These are phyloP conservation scores for Polysphondylium violaceum DNA, from an alignment of 78 protist genomes.

Conservation along the genomic window DNA sequence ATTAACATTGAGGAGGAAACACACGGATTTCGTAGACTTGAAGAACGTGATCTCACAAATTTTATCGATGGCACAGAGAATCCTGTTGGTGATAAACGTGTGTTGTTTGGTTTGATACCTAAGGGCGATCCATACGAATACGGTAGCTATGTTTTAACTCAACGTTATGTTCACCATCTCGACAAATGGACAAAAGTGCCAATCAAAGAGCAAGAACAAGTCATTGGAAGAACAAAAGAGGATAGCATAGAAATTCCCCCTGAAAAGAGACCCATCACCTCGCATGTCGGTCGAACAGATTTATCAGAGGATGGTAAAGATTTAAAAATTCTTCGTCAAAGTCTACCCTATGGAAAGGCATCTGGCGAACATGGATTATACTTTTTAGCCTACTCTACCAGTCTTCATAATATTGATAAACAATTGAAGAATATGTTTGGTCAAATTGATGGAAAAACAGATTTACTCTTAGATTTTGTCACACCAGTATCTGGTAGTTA, in stretches of 20 bases:
- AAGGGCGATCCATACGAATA: background rate
- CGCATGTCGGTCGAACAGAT: conserved; percentile 47
- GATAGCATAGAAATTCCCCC: conserved; percentile 11
- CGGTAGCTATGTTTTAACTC: conserved; percentile 52
- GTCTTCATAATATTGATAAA: conserved; percentile 17
- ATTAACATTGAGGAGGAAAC: conserved; percentile 14
- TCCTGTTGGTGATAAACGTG: conserved; percentile 20
- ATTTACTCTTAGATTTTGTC: background rate
- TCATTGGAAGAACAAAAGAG: conserved; percentile 44
- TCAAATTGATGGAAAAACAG: conserved; percentile 17
- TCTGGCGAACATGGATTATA: conserved; percentile 20
- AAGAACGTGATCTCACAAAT: conserved; percentile 27
- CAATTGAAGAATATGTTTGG: conserved; percentile 68
- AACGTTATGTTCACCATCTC: conserved; percentile 25
- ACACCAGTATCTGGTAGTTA: conserved; percentile 37
- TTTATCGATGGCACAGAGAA: conserved; percentile 72
- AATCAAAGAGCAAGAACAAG: background rate
- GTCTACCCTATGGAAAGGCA: conserved; percentile 37
- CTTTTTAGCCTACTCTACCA: conserved; percentile 21
- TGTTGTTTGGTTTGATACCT: background rate
- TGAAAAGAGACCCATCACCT: background rate
- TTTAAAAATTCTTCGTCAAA: conserved; percentile 50
- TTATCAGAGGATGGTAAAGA: conserved; percentile 33
- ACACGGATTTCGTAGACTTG: conserved; percentile 54
- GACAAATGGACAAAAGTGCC: conserved; percentile 6